Percentiles rank a stretch among this genome's conserved stretches.
Evolutionary conservation across 371 early-diverging fungal species (phyloP).

Genomic region (Nematocida major): DNA sequence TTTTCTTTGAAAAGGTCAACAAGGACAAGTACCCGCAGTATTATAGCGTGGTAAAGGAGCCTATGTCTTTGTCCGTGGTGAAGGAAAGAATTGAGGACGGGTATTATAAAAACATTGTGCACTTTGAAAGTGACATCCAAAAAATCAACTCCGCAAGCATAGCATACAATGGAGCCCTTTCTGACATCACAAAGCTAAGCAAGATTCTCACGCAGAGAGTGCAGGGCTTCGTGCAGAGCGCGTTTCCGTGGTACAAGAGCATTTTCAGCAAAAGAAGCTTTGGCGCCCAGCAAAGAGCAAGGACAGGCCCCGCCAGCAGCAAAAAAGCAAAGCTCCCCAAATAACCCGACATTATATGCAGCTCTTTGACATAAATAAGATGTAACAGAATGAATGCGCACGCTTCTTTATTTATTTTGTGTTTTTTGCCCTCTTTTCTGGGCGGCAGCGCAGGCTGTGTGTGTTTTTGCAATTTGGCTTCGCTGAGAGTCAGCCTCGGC

Average conservation of each 20-base stretch:
- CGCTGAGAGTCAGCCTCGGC: neutral
- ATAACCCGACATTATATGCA: no score
- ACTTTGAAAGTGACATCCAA: constrained; percentile 71
- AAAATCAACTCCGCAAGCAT: constrained; percentile 18
- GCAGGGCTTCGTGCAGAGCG: neutral
- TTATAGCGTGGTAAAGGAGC: constrained; percentile 83
- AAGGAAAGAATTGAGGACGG: constrained; percentile 70
- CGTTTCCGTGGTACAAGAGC: constrained; percentile 40
- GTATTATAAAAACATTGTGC: constrained; percentile 69
- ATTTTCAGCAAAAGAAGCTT: constrained; percentile 23
- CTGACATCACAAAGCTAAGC: constrained; percentile 37
- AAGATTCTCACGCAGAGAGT: constrained; percentile 9
- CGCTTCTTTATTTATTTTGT: no score
- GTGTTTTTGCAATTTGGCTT: no score
- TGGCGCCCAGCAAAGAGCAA: constrained; percentile 4
- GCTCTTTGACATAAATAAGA: no score
- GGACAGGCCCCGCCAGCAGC: neutral
- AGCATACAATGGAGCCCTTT: constrained; percentile 17
- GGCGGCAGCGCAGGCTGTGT: no score
- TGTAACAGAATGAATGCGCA: no score
- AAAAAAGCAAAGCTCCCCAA: constrained; percentile 4
- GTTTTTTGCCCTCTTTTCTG: no score
- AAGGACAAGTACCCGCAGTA: constrained; percentile 78
- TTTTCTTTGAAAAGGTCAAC: constrained; percentile 86
- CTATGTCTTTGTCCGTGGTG: constrained; percentile 82